Conservation (phyloP, 768 basidiomycete genomes). For the Phylloporus sp. region DNA sequence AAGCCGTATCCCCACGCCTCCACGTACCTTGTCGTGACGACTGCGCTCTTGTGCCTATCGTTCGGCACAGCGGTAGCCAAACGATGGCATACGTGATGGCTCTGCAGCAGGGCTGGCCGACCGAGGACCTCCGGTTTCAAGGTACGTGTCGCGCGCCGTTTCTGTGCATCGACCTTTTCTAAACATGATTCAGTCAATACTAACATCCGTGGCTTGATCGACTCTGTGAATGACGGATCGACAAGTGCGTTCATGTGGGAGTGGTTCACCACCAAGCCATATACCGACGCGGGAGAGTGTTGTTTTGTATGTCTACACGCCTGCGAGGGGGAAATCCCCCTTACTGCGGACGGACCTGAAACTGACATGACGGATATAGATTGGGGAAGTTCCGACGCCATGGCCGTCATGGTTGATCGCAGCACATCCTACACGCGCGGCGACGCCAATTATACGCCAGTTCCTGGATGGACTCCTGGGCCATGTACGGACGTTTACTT, state of each 20-base stretch:
- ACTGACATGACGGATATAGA: constrained; percentile 38
- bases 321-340: not conserved
- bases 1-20: not conserved
- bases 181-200: constrained; percentile 55
- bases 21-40: not conserved
- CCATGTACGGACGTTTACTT: constrained; percentile 66
- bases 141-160: constrained; percentile 36
- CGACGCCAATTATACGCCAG: constrained; percentile 41
- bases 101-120: constrained; percentile 77
- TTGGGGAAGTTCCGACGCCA: constrained; percentile 83
- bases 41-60: not conserved
- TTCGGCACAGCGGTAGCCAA: constrained; percentile 64
- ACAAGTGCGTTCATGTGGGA: constrained; percentile 96
- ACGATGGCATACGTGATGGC: constrained; percentile 98
- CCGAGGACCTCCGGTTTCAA: constrained; percentile 64
- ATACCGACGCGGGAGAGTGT: constrained; percentile 70
- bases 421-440: constrained; percentile 68
- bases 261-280: constrained; percentile 87
- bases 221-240: constrained; percentile 83
- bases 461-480: constrained; percentile 65
- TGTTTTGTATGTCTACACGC: constrained; percentile 64
- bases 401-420: constrained; percentile 98
- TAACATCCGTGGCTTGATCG: constrained; percentile 74
- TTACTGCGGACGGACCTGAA: not conserved
- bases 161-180: not conserved